Conservation (phyloP, 1,284 basidiomycete genomes). For the Ganoderma resinaceum region DNA sequence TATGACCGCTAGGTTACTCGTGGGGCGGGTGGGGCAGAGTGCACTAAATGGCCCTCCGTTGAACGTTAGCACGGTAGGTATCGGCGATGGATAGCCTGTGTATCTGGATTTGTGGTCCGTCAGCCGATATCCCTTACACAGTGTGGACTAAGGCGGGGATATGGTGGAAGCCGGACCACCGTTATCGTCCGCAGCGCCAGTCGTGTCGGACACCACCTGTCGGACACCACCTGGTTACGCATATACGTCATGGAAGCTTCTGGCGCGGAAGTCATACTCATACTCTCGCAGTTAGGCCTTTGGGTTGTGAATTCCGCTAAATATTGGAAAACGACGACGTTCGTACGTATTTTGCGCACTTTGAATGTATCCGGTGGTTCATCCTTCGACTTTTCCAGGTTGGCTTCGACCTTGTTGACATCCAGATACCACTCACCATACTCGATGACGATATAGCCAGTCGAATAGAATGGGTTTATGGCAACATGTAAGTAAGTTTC, state of each 20-base stretch:
- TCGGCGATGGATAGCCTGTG: neutral
- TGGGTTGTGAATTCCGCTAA: conserved; percentile 78
- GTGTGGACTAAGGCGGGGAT: neutral
- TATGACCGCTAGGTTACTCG: neutral
- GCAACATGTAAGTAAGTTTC: conserved; percentile 73
- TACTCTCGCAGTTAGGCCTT: conserved; percentile 56
- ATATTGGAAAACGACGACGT: conserved; percentile 67
- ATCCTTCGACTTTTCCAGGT: conserved; percentile 47
- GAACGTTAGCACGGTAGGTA: neutral
- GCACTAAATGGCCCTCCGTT: neutral
- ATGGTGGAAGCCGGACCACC: neutral
- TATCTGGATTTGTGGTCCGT: neutral
- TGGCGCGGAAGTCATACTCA: conserved; percentile 4
- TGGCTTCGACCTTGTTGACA: conserved; percentile 77
- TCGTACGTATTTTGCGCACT: conserved; percentile 52
- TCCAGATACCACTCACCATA: conserved; percentile 62
- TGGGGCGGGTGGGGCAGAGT: neutral
- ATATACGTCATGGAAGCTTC: neutral
- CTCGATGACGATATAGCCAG: conserved; percentile 55
- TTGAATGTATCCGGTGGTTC: conserved; percentile 4
- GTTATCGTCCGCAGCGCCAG: neutral
- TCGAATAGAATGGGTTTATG: conserved; percentile 72
- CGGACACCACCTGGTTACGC: neutral
- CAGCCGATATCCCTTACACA: neutral
- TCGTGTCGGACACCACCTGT: neutral